A percentile compares a stretch with the other conserved stretches of the same genome.
Conservation (phyloP, 306 rosid species). For the Cucurbita maxima region DNA sequence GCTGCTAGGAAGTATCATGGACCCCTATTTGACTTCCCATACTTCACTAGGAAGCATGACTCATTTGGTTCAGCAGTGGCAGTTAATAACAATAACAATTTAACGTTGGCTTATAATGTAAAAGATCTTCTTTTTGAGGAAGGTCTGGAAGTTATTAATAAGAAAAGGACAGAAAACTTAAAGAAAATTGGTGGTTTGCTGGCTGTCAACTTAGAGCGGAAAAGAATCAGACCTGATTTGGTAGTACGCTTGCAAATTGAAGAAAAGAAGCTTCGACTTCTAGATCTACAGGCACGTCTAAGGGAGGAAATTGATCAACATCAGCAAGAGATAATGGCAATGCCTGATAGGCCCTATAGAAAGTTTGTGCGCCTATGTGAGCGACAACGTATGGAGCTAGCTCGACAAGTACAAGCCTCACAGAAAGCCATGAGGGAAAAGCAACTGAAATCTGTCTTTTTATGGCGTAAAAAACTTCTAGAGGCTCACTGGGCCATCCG, state of each 20-base stretch:
- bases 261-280: slow-evolving; percentile 83
- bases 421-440: slow-evolving; percentile 79
- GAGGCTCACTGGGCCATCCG: slow-evolving; percentile 96
- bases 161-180: slow-evolving; percentile 60
- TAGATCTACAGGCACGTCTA: slow-evolving; percentile 76
- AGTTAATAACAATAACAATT: slow-evolving; percentile 48
- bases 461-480: slow-evolving; percentile 95
- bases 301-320: slow-evolving; percentile 95
- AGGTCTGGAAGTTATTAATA: slow-evolving; percentile 63
- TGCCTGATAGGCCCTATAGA: slow-evolving; percentile 93
- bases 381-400: slow-evolving; percentile 86
- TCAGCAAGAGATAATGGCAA: slow-evolving; percentile 96
- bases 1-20: slow-evolving; percentile 80
- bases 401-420: slow-evolving; percentile 86
- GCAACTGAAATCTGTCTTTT: slow-evolving; percentile 85
- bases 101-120: slow-evolving; percentile 74
- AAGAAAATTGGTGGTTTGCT: slow-evolving; percentile 82
- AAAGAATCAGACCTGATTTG: slow-evolving; percentile 91
- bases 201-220: slow-evolving; percentile 82
- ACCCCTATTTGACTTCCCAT: slow-evolving; percentile 95
- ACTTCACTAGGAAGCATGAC: slow-evolving; percentile 83
- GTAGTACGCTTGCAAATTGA: slow-evolving; percentile 84
- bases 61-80: slow-evolving; percentile 72
- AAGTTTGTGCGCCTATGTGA: slow-evolving; percentile 89
- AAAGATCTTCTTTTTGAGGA: slow-evolving; percentile 88